Evolutionary conservation across 495 filamentous ascomycete genomes (phyloP).

Genomic region (Aspergillus nidulans): DNA sequence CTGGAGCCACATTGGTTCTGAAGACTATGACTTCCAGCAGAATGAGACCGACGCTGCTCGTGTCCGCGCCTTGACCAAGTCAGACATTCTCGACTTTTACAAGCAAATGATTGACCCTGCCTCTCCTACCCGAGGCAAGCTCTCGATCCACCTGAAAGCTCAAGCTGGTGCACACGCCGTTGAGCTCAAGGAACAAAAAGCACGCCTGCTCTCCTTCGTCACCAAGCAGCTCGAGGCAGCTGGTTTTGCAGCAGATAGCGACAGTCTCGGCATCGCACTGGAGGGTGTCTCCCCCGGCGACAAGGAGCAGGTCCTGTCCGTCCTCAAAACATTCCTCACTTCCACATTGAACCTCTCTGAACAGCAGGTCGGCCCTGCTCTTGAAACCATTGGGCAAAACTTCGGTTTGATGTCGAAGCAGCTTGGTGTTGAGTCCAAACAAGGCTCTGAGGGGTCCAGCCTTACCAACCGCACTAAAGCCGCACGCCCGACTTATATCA

Average conservation of each 20-base stretch:
- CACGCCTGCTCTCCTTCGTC: slow-evolving; percentile 46
- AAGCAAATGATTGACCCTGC: slow-evolving; percentile 67
- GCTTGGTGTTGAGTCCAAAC: slow-evolving; percentile 28
- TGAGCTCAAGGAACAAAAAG: slow-evolving; percentile 48
- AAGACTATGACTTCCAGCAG: slow-evolving; percentile 84
- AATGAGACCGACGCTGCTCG: slow-evolving; percentile 73
- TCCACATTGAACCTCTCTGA: slow-evolving; percentile 41
- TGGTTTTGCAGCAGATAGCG: slow-evolving; percentile 42
- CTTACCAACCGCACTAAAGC: slow-evolving; percentile 32
- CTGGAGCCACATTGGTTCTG: slow-evolving; percentile 79
- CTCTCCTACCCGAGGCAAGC: slow-evolving; percentile 70
- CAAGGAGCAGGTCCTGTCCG: slow-evolving; percentile 34
- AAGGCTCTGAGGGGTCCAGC: slow-evolving; percentile 14
- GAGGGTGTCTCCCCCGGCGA: slow-evolving; percentile 40
- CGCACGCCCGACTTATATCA: slow-evolving; percentile 50
- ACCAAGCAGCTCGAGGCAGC: slow-evolving; percentile 48
- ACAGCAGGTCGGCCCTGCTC: slow-evolving; percentile 38
- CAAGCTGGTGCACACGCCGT: slow-evolving; percentile 46
- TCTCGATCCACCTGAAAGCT: slow-evolving; percentile 78
- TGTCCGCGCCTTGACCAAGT: slow-evolving; percentile 70
- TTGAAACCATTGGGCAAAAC: slow-evolving; percentile 42
- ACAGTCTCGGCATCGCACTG: slow-evolving; percentile 41
- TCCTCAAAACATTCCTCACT: slow-evolving; percentile 47
- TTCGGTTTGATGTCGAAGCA: slow-evolving; percentile 39
- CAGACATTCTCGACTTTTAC: slow-evolving; percentile 77